Base-by-base conservation (phyloP, 352 stramenopile genomes). In the Phytophthora lateralis region DNA sequence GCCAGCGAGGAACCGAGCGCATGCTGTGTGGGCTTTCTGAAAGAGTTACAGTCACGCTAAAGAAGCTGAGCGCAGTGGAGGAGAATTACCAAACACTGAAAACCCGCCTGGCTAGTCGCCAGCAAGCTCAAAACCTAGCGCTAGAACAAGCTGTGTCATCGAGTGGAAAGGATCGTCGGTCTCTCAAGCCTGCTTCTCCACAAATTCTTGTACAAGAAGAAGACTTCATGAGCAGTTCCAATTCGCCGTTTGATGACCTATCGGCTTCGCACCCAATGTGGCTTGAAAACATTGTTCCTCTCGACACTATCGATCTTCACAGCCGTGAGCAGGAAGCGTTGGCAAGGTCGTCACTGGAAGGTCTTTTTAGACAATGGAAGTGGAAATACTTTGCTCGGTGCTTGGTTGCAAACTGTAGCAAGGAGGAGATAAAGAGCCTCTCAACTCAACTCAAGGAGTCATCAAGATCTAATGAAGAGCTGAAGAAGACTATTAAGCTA, bases 1-100 rank as follows among this genome's bases (percentile, higher is more conserved):
- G 49, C 20, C 60, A 80, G 53, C 61, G 71, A 46, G 63, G 75
- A 26, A 56, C 74, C 17, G 71, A 76, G 43, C 60, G 60, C n/a
- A 49, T 50, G 4, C 54, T 81, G 10, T 47, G 37, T 38, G 59
- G 68, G 17, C 48, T 83, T 37, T 64, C 53, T 27, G 51, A 71
- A 42, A 11, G 50, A 11, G 55, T 74, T 60, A 49, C n/a, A 15
- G 20, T 27, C 24, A 55, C 44, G n/a, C 35, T 71, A 10, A 27
- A 55, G 11, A 74, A 74, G 44, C 21, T 74, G 30, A 47, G 10
- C 4, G 15, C 46, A 38, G 55, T 70, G 21, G 66, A 66, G 44
- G 24, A 49, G 21, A 46, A 20, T n/a, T 49, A 62, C 39, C 20
- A 63, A 64, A 41, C 55, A 29, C 17, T 72, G 24, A 68, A 63